Percentiles rank a stretch among this genome's conserved stretches.
These are phyloP conservation scores for Gamarada debralockiae DNA, from an alignment of 495 filamentous ascomycete genomes.

Conservation along the genomic window DNA sequence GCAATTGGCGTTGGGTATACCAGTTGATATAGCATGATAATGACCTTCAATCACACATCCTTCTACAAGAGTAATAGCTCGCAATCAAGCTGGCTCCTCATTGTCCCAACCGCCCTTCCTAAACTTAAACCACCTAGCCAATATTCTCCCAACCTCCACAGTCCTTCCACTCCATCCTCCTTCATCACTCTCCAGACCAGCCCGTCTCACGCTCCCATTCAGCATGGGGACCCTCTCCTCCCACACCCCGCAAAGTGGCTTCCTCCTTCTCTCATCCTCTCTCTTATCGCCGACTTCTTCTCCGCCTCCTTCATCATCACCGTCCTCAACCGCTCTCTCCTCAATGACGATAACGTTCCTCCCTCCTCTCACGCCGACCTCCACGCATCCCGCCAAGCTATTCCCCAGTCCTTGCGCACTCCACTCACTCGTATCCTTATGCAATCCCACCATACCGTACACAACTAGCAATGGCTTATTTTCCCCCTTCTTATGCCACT, in stretches of 20 bases:
- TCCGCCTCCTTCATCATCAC: conserved; percentile 32
- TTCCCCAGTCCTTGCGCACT: conserved; percentile 77
- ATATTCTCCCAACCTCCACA: conserved; percentile 58
- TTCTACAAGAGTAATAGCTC: not conserved
- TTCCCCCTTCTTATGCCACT: conserved; percentile 12
- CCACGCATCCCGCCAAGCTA: conserved; percentile 63
- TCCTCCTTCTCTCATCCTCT: conserved; percentile 7
- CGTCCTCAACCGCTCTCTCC: conserved; percentile 33
- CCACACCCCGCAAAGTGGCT: conserved; percentile 20
- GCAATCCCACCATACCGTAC: conserved; percentile 62
- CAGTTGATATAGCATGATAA: conserved; percentile 23
- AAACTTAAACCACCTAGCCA: conserved; percentile 65
- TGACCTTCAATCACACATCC: conserved; percentile 2
- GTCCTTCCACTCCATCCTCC: conserved; percentile 62
- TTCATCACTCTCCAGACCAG: conserved; percentile 43
- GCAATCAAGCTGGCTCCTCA: not conserved
- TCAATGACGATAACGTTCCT: conserved; percentile 19
- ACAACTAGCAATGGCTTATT: conserved; percentile 50
- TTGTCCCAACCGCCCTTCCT: conserved; percentile 12
- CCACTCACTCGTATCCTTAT: conserved; percentile 73
- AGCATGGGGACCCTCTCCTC: conserved; percentile 58
- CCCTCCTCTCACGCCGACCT: conserved; percentile 46
- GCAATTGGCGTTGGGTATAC: conserved; percentile 26
- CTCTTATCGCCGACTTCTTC: conserved; percentile 23
- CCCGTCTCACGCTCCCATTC: conserved; percentile 50